Conservation (phyloP, 352 stramenopile species). For the Globisporangium recalcitrans region DNA sequence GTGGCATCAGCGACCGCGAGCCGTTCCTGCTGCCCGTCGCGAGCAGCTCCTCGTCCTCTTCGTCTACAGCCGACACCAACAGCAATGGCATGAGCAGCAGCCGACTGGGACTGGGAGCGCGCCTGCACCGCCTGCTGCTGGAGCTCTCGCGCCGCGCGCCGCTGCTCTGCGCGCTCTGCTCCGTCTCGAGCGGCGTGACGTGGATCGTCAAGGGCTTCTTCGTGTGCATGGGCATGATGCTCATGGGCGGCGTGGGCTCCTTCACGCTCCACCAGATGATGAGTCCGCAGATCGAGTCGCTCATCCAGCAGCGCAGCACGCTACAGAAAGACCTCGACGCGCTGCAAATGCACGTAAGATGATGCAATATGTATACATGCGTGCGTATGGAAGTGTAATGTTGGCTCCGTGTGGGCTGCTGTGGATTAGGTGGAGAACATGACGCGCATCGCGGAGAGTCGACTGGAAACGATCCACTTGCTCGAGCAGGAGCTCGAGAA, state of each 20-base stretch:
- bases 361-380: background rate
- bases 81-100: background rate
- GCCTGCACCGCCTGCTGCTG: conserved; percentile 8
- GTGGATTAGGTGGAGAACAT: conserved; percentile 49
- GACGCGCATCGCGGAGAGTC: conserved; percentile 58
- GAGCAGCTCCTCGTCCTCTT: background rate
- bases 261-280: conserved; percentile 74
- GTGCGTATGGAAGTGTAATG: background rate
- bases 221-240: conserved; percentile 47
- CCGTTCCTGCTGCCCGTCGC: conserved; percentile 2
- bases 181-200: conserved; percentile 21
- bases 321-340: conserved; percentile 48
- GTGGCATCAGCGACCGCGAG: conserved; percentile 5
- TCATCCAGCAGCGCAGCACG: conserved; percentile 46
- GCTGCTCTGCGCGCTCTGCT: conserved; percentile 16
- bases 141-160: conserved; percentile 5
- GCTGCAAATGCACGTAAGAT: conserved; percentile 40
- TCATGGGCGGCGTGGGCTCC: conserved; percentile 54
- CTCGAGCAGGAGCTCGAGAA: conserved; percentile 68
- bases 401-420: background rate
- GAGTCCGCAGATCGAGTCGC: conserved; percentile 67
- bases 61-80: background rate
- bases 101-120: background rate
- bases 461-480: conserved; percentile 64
- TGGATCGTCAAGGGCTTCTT: conserved; percentile 40